These are phyloP conservation scores for Arachis stenosperma DNA, from an alignment of 306 rosid species.

Conservation along the genomic window DNA sequence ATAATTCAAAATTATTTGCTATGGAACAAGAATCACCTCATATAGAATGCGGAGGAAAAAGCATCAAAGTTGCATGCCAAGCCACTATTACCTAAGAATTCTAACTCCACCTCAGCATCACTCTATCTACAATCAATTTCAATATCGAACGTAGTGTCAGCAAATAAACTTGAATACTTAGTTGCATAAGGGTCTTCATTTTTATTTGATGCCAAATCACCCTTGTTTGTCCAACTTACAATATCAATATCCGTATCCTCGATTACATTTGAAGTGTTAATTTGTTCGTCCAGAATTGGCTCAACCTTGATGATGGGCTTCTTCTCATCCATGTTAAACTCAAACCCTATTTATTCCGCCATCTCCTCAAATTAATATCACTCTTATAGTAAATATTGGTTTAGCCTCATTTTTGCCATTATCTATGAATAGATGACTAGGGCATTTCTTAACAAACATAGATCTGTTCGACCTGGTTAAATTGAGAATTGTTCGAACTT, in stretches of 20 bases:
- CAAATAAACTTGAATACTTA: conserved; percentile 89
- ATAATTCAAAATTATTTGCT: conserved; percentile 9
- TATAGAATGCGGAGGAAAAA: conserved; percentile 47
- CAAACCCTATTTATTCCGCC: conserved; percentile 45
- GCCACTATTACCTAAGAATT: conserved; percentile 54
- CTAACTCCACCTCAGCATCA: conserved; percentile 85
- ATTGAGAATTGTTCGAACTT: conserved; percentile 28
- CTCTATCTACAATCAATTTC: conserved; percentile 61
- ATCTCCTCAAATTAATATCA: conserved; percentile 40
- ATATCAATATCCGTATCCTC: conserved; percentile 71
- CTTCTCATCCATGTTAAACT: conserved; percentile 36
- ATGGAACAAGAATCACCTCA: conserved; percentile 52
- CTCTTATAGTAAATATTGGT: conserved; percentile 37
- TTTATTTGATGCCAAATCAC: conserved; percentile 45
- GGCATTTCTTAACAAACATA: conserved; percentile 23
- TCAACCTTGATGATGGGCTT: conserved; percentile 51
- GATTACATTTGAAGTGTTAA: conserved; percentile 36
- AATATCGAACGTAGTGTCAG: conserved; percentile 57
- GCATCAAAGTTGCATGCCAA: conserved; percentile 53
- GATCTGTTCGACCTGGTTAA: conserved; percentile 40
- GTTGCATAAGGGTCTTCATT: conserved; percentile 85
- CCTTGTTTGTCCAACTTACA: conserved; percentile 57
- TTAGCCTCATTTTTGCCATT: conserved; percentile 35
- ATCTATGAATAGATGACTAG: conserved; percentile 36
- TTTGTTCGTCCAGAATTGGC: conserved; percentile 48